Evolutionary conservation across 2,329 filamentous ascomycete genomes (phyloP), one percentile per base, ranked within the genome.

Genomic region (Emydomyces testavorans): DNA sequence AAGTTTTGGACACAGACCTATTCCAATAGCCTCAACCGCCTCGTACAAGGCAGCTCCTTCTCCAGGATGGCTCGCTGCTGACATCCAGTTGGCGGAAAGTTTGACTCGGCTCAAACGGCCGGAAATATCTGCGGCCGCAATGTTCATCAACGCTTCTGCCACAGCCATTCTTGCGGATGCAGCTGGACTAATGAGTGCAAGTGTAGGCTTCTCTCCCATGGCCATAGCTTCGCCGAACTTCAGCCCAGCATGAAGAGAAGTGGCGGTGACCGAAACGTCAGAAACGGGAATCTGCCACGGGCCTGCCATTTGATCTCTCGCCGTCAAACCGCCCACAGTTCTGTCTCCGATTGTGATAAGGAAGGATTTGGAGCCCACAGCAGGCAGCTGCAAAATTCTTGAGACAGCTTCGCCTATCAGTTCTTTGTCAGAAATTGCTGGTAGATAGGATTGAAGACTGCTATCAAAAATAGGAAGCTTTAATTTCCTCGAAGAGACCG

Each of bases 81-180:
- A 89, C 92, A 96, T 96, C 90, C 90, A 98, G 70, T 98, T 96
- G 42, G 90, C 90, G 2, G 89, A 95, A 7, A 96, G 77, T 62
- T 90, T 83, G 52, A 96, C 81, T 36, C 85, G 80, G 51, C 77
- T 77, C 44, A 96, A 71, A 47, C 85, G 80, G 38, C 83, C 84
- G 48, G 82, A 76, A 18, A 83, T 69, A 62, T 84, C 75, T 16
- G 82, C 85, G 48, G 92, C 92, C 31, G 85, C 88, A 50, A 98
- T 73, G 65, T 98, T 98, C 77, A 94, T 81, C 51, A 98, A 72
- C 51, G 85, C 87, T 68, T 98, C 92, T 1, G 83, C 89, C 50
- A 98, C 89, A 1, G 92, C 88, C 92, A 98, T 98, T 45, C 89
- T 80, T 13, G 92, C 89, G 16, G 92, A 96, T 18, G 92, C 87